These are phyloP conservation scores for Leccinum rimulosum DNA, from an alignment of 768 basidiomycete species.

Conservation along the genomic window DNA sequence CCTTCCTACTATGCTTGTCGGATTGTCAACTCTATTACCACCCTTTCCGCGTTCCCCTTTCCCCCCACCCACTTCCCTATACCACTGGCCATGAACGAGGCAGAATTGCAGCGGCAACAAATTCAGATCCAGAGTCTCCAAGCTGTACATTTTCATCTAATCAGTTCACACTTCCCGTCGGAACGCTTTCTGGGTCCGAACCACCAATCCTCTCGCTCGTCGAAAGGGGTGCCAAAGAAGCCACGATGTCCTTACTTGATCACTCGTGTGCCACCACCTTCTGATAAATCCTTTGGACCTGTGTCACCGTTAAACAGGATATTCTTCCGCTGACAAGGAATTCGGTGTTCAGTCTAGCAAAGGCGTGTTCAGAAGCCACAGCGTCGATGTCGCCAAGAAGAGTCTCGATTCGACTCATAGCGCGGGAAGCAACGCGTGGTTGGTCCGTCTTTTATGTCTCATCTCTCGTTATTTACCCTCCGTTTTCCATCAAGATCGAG, in stretches of 20 bases:
- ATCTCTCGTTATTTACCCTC: neutral
- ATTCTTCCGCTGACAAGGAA: constrained; percentile 29
- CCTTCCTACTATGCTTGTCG: no score
- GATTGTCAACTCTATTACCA: no score
- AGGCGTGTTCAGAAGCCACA: neutral
- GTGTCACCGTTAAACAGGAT: constrained; percentile 21
- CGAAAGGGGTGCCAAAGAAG: constrained; percentile 7
- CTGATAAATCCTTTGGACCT: constrained; percentile 17
- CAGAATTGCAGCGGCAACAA: no score
- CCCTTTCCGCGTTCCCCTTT: constrained; percentile 59
- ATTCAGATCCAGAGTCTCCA: constrained; percentile 9
- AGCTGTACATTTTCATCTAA: constrained; percentile 12
- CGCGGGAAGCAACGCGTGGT: constrained; percentile 19
- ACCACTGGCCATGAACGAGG: no score
- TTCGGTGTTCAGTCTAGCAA: constrained; percentile 27
- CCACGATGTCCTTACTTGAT: constrained; percentile 24
- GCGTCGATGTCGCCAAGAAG: no score
- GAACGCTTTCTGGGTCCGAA: neutral
- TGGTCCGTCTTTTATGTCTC: constrained; percentile 23
- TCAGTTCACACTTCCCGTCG: neutral
- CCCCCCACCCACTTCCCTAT: constrained; percentile 58
- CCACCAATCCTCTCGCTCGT: neutral
- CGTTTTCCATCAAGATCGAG: constrained; percentile 40
- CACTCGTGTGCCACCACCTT: constrained; percentile 13
- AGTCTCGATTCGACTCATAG: no score